phyloP scores from a whole-genome alignment of 169 alveolate species.

The Cryptosporidium meleagridis region DNA sequence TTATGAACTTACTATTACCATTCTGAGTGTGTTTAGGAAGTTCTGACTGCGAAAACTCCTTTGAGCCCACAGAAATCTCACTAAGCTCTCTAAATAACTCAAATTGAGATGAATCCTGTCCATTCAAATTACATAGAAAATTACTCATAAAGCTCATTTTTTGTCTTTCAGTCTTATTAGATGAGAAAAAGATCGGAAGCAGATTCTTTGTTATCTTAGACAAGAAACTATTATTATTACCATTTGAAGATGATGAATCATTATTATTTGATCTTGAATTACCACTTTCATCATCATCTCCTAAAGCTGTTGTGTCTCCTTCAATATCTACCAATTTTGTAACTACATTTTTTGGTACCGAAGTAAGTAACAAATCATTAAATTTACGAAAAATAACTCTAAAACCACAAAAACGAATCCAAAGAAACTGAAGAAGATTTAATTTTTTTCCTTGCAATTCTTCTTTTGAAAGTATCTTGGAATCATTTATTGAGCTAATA shows the following conservation, averaged over 20 bases:
- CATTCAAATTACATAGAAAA: constrained; percentile 2
- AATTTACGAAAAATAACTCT: constrained; percentile 61
- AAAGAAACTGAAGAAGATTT: constrained; percentile 76
- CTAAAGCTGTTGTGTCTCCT: constrained; percentile 1
- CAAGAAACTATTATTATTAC: neutral
- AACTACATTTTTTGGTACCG: constrained; percentile 56
- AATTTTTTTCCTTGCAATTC: constrained; percentile 75
- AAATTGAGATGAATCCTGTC: constrained; percentile 8
- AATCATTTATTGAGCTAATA: constrained; percentile 28
- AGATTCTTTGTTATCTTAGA: constrained; percentile 4
- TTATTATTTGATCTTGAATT: neutral
- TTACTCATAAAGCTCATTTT: constrained; percentile 20
- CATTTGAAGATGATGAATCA: neutral
- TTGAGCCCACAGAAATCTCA: constrained; percentile 11
- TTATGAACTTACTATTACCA: constrained; percentile 50
- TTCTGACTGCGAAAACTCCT: neutral
- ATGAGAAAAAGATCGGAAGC: constrained; percentile 15
- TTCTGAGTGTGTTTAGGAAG: constrained; percentile 61
- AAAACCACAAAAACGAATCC: constrained; percentile 79
- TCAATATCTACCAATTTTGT: constrained; percentile 32
- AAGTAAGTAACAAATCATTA: constrained; percentile 7
- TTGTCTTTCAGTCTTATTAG: constrained; percentile 11
- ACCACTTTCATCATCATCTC: constrained; percentile 17
- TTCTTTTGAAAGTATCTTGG: constrained; percentile 34
- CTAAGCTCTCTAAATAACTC: constrained; percentile 26